Evolutionary conservation across 768 basidiomycete species (phyloP).

Genomic region (Phylloporus sp.): DNA sequence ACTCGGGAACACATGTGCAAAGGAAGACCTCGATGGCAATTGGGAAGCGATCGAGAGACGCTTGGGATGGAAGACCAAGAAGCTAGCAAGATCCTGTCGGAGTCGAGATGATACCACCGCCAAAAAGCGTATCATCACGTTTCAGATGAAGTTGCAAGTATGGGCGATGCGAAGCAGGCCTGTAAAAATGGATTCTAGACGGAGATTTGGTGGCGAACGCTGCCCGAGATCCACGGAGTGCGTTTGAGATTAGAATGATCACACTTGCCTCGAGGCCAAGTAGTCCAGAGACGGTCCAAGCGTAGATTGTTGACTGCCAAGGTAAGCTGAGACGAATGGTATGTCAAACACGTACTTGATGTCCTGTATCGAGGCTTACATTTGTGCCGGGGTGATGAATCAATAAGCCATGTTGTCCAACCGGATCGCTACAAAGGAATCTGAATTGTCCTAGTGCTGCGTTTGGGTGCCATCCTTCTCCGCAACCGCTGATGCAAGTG

Average conservation of each 20-base stretch:
- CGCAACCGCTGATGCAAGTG: constrained; percentile 13
- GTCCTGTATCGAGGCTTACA: not conserved
- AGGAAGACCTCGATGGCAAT: constrained; percentile 46
- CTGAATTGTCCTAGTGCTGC: constrained; percentile 13
- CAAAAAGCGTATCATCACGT: constrained; percentile 36
- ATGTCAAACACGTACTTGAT: not conserved
- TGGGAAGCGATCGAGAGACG: constrained; percentile 48
- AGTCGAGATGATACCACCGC: constrained; percentile 49
- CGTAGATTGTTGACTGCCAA: not conserved
- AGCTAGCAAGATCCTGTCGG: constrained; percentile 43
- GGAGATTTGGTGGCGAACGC: not conserved
- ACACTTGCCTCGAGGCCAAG: not conserved
- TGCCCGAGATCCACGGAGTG: not conserved
- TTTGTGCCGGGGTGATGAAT: not conserved
- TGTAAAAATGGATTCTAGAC: not conserved
- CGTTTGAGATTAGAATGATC: not conserved
- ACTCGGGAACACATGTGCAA: constrained; percentile 41
- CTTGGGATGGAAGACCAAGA: constrained; percentile 40
- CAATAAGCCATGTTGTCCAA: not conserved
- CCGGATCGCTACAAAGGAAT: constrained; percentile 4
- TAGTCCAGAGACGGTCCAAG: too few relatives aligned
- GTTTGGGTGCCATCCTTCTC: constrained; percentile 9
- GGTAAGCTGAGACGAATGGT: not conserved
- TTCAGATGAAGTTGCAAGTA: not conserved
- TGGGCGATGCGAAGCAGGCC: not conserved